Evolutionary conservation across 2,329 filamentous ascomycete species (phyloP).

Genomic region (Pseudogymnoascus sp.): DNA sequence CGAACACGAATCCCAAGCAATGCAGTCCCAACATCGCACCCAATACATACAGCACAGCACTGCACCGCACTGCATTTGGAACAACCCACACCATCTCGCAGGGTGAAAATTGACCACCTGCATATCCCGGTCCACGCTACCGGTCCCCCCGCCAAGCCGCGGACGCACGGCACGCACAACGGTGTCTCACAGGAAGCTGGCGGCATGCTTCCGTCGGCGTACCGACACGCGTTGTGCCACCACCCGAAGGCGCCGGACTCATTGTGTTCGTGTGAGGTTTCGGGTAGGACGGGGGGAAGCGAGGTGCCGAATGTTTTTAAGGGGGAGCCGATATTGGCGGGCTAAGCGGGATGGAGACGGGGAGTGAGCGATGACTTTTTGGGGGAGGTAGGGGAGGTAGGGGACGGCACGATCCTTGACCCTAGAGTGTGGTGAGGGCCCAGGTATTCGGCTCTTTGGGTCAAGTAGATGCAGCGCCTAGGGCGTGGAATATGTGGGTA

Average conservation of each 20-base stretch:
- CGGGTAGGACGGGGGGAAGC: background rate
- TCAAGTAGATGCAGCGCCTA: background rate
- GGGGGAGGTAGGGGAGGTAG: background rate
- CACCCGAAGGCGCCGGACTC: background rate
- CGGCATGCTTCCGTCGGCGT: background rate
- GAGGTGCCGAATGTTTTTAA: background rate
- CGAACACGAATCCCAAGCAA: background rate
- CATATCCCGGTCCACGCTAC: background rate
- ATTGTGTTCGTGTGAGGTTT: background rate
- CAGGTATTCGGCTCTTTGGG: background rate
- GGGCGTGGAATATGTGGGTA: background rate
- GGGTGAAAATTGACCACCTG: background rate
- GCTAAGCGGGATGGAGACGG: background rate
- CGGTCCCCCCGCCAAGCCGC: constrained; percentile 1
- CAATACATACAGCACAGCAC: background rate
- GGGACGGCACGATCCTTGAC: background rate
- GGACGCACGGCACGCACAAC: background rate
- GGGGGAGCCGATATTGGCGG: background rate
- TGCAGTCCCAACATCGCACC: constrained; percentile 3
- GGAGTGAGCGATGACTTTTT: background rate
- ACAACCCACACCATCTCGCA: background rate
- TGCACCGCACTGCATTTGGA: background rate
- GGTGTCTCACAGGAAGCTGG: background rate
- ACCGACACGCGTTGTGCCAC: background rate
- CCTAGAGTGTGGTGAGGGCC: background rate